Evolutionary conservation across 1,284 basidiomycete species (phyloP), one percentile per base, ranked within the genome.

Genomic region (Heliocybe sulcata): DNA sequence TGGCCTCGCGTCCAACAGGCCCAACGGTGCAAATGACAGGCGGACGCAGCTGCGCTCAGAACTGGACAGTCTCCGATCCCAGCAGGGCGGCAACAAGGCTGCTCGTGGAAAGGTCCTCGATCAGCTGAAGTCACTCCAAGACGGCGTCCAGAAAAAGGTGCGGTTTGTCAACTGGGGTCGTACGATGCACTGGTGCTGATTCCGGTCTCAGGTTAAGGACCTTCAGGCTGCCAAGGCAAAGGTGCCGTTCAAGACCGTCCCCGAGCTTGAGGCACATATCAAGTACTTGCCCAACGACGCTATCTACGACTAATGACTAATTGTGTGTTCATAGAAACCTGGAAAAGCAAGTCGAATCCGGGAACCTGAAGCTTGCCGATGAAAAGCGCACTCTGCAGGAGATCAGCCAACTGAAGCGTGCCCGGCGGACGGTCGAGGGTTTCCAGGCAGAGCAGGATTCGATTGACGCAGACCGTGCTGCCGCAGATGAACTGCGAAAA

Each of bases 321-420:
- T 55, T 14, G 52, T 29, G 2, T 56, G n/a, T 64, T 4, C 8
- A n/a, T 23, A 95, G 92, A 63, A 77, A 85, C 60, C 77, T 94
- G 64, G 91, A 95, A 59, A 87, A 81, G 64, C 90, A 94, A 67
- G 87, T 99, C 57, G 96, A 98, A 67, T 90, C 91, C 9, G 97
- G 96, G 22, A 83, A 68, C 59, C 80, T 99, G 81, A 98, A 94
- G 70, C 80, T 99, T 55, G 94, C 90, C 35, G 96, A 98, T 55
- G 97, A 99, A 74, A 98, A 98, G 73, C 87, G 92, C 60, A 92
- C 95, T 3, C 79, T 99, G 20, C 81, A 84, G 62, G 96, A 99
- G 65, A 97, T 99, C 63, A 81, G 77, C 59, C 77, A 79, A 51
- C 74, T 80, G 60, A 89, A 81, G 65, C 88, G 91, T 42, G 79